A percentile compares a stretch with the other conserved stretches of the same genome.
These are phyloP conservation scores for Malus sylvestris DNA, from an alignment of 306 rosid species.

Conservation along the genomic window DNA sequence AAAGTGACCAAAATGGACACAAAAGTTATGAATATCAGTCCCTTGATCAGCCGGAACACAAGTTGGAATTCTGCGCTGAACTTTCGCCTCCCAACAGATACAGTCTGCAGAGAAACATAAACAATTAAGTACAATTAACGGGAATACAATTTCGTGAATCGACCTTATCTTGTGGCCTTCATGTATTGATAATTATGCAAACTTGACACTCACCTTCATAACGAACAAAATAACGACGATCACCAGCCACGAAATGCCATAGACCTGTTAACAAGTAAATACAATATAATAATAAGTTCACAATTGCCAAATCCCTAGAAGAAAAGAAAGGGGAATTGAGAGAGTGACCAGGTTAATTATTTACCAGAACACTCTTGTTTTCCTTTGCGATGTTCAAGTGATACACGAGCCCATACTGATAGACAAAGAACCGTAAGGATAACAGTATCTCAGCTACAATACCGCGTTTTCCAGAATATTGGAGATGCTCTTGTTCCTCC, in stretches of 20 bases:
- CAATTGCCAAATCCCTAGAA: not conserved
- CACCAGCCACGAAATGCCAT: constrained; percentile 96
- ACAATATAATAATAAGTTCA: not conserved
- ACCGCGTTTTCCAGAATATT: constrained; percentile 80
- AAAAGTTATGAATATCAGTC: constrained; percentile 79
- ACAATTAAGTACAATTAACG: not conserved
- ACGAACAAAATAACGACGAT: constrained; percentile 72
- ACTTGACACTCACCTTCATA: constrained; percentile 69
- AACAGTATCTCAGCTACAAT: constrained; percentile 67
- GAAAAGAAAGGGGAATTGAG: not conserved
- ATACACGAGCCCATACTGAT: constrained; percentile 94
- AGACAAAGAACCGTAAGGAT: constrained; percentile 81
- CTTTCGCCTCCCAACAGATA: constrained; percentile 83
- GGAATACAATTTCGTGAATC: not conserved
- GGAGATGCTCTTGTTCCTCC: constrained; percentile 95
- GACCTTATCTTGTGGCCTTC: not conserved
- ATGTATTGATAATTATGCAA: not conserved
- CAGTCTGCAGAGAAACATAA: constrained; percentile 42
- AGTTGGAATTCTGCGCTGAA: constrained; percentile 94
- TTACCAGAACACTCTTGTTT: constrained; percentile 63
- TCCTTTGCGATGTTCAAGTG: constrained; percentile 57
- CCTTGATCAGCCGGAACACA: constrained; percentile 86
- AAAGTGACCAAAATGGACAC: constrained; percentile 63
- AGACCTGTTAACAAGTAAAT: constrained; percentile 52
- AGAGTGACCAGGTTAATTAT: constrained; percentile 8